Conservation (phyloP, 345 rosid genomes). For the Heritiera littoralis region DNA sequence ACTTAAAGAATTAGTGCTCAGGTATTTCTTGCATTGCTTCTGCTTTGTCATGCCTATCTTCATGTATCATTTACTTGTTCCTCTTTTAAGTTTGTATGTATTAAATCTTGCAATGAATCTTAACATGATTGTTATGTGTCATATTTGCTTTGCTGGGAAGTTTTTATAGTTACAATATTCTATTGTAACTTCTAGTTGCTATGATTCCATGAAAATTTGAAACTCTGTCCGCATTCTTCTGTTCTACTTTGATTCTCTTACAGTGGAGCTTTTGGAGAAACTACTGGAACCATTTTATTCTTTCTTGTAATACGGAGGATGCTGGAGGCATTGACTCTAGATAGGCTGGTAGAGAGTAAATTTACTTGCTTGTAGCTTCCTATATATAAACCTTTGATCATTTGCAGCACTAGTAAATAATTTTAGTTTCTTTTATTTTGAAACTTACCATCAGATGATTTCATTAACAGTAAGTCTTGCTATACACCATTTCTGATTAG, state of each 20-base stretch:
- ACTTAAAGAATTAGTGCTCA: neutral
- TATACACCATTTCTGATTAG: neutral
- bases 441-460: constrained; percentile 1
- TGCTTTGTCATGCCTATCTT: constrained; percentile 7
- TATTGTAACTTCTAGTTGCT: constrained; percentile 1
- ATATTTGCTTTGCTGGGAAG: constrained; percentile 1
- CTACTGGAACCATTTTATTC: neutral
- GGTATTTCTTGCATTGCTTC: constrained; percentile 5
- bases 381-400: neutral
- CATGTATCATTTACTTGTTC: neutral
- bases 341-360: constrained; percentile 10
- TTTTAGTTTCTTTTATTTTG: constrained; percentile 1
- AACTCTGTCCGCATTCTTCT: neutral
- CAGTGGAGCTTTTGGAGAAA: neutral
- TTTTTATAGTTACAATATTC: neutral
- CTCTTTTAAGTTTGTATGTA: neutral
- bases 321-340: neutral
- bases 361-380: constrained; percentile 6
- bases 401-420: neutral
- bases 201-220: neutral
- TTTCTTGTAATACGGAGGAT: neutral
- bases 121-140: neutral
- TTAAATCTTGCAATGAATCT: neutral
- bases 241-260: constrained; percentile 1
- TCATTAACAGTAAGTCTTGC: neutral